Percentiles rank a stretch among this genome's conserved stretches.
Conservation (phyloP, 176 grass and related monocot species). For the Oropetium thomaeum region DNA sequence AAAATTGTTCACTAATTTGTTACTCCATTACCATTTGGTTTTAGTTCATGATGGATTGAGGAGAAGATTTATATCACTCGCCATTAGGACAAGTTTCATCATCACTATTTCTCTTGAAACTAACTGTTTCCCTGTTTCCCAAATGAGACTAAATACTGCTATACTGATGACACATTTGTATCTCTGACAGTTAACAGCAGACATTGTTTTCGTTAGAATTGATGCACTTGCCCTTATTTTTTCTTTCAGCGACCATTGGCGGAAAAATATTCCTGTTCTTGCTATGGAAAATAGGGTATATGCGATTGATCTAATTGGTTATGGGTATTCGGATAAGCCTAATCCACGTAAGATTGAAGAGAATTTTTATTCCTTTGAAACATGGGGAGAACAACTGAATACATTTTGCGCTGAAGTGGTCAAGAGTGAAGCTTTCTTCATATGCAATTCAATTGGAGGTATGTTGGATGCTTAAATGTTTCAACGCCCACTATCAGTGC, state of each 20-base stretch:
- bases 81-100: background rate
- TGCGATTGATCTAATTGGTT: conserved; percentile 91
- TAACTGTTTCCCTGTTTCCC: background rate
- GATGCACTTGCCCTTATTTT: background rate
- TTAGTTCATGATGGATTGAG: no score
- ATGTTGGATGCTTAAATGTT: conserved; percentile 15
- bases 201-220: background rate
- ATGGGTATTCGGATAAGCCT: conserved; percentile 94
- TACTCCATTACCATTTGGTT: no score
- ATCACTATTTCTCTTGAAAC: background rate
- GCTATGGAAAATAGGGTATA: conserved; percentile 61
- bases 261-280: conserved; percentile 80
- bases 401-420: conserved; percentile 78
- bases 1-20: background rate
- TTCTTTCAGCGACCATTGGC: conserved; percentile 78
- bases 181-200: background rate
- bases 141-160: background rate
- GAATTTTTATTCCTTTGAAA: conserved; percentile 93
- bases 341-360: conserved; percentile 55
- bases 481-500: background rate
- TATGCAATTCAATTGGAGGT: conserved; percentile 99
- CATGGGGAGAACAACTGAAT: conserved; percentile 92
- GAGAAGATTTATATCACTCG: background rate
- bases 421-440: conserved; percentile 80
- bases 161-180: background rate